Evolutionary conservation across 208 protist genomes (phyloP).

Genomic region (Trypanosoma brucei): DNA sequence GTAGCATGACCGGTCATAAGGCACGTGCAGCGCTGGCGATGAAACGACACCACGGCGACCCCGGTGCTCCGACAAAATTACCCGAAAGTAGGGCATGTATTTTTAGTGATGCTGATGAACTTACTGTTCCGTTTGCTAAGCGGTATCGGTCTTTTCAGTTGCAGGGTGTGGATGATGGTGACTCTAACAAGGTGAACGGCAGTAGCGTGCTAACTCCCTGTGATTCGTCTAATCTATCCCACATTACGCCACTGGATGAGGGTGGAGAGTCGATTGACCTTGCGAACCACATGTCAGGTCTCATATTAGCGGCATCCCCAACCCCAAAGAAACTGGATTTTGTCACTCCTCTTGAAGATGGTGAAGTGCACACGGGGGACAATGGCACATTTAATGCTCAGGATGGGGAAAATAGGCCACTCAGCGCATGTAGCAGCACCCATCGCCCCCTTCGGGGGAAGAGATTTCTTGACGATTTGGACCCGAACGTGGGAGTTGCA

Average conservation of each 20-base stretch:
- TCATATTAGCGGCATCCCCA: slow-evolving; percentile 33
- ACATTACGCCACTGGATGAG: slow-evolving; percentile 24
- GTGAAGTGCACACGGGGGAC: not conserved
- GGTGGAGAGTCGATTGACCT: slow-evolving; percentile 24
- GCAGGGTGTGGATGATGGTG: not conserved
- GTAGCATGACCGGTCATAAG: slow-evolving; percentile 11
- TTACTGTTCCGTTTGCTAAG: not conserved
- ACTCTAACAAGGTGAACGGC: not conserved
- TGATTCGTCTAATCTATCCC: slow-evolving; percentile 23
- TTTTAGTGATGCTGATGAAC: slow-evolving; percentile 12
- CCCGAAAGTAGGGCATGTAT: not conserved
- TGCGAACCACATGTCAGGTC: slow-evolving; percentile 16
- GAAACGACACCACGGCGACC: slow-evolving; percentile 8
- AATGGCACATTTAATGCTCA: not conserved
- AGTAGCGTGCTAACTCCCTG: slow-evolving; percentile 9
- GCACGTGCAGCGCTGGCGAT: slow-evolving; percentile 2
- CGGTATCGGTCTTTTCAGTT: not conserved
- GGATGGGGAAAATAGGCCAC: not conserved
- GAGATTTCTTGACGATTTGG: slow-evolving; percentile 62
- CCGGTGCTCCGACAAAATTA: slow-evolving; percentile 20
- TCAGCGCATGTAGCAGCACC: slow-evolving; percentile 12
- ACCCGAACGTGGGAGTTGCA: slow-evolving; percentile 19
- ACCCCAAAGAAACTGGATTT: slow-evolving; percentile 69
- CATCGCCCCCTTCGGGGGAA: slow-evolving; percentile 58
- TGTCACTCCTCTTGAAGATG: slow-evolving; percentile 38